A percentile compares a stretch with the other conserved stretches of the same genome.
Conservation (phyloP, 2,329 filamentous ascomycete genomes). For the Exophiala lecanii-corni region DNA sequence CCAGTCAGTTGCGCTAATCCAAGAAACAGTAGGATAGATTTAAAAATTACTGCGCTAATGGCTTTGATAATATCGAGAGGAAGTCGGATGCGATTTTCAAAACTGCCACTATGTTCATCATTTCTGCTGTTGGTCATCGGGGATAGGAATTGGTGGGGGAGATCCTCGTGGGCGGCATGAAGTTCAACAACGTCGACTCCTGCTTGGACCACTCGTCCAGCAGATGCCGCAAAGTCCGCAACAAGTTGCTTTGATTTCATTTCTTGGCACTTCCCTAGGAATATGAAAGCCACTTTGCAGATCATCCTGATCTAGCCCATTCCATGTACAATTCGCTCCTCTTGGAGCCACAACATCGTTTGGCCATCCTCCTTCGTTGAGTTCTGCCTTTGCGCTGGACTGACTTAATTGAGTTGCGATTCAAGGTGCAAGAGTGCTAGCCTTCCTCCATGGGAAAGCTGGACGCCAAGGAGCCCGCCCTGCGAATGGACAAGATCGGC, state of each 20-base stretch:
- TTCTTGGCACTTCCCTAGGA: conserved; percentile 27
- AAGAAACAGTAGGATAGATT: conserved; percentile 65
- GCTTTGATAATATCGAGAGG: conserved; percentile 63
- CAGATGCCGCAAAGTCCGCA: conserved; percentile 32
- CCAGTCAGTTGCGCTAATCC: conserved; percentile 70
- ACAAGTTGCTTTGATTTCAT: conserved; percentile 41
- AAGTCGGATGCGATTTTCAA: conserved; percentile 63
- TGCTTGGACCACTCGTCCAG: conserved; percentile 58
- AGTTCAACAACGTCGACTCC: conserved; percentile 76
- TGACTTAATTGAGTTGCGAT: conserved; percentile 28
- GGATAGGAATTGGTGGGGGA: conserved; percentile 65
- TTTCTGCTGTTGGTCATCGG: conserved; percentile 64
- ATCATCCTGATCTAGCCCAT: too few species aligned
- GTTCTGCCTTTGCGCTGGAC: conserved; percentile 3
- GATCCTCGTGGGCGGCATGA: conserved; percentile 73
- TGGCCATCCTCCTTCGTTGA: conserved; percentile 18
- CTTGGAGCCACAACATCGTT: conserved; percentile 18
- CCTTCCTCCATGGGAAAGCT: conserved; percentile 75
- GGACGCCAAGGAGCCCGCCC: conserved; percentile 69
- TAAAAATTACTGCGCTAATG: conserved; percentile 58
- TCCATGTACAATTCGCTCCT: too few species aligned
- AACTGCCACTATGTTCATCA: conserved; percentile 48
- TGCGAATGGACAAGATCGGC: conserved; percentile 77
- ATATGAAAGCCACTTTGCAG: conserved; percentile 10
- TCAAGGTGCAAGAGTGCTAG: conserved; percentile 53